Conservation (phyloP, 352 stramenopile genomes). For the Aphanomyces euteiches region DNA sequence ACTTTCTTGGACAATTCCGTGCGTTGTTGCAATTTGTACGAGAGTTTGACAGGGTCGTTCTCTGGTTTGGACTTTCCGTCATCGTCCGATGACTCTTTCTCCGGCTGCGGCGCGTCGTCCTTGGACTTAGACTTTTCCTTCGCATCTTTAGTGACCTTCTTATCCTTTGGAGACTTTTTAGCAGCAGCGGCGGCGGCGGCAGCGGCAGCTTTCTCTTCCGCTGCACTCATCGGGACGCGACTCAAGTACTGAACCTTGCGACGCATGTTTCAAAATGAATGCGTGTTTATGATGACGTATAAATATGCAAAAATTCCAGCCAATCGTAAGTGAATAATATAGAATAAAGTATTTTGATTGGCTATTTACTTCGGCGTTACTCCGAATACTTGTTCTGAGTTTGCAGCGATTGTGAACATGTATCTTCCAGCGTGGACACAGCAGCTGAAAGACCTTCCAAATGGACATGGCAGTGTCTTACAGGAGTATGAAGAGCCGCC, state of each 20-base stretch:
- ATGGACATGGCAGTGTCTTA: neutral
- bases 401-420: neutral
- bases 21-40: neutral
- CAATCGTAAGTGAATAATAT: neutral
- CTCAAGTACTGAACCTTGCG: constrained; percentile 21
- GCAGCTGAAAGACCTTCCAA: neutral
- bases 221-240: constrained; percentile 7
- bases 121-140: neutral
- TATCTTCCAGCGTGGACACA: neutral
- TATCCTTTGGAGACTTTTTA: neutral
- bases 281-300: constrained; percentile 3
- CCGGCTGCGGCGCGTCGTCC: neutral
- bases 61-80: neutral
- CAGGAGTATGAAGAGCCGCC: no score
- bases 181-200: neutral
- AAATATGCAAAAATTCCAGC: constrained; percentile 8
- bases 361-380: no score
- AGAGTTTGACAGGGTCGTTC: neutral
- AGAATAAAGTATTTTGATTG: no score
- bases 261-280: neutral
- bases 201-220: constrained; percentile 12
- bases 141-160: neutral
- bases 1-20: constrained; percentile 20
- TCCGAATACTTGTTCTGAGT: no score
- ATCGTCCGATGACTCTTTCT: neutral